A percentile compares a stretch with the other conserved stretches of the same genome.
These are phyloP conservation scores for Blastomyces gilchristii DNA, from an alignment of 2,329 filamentous ascomycete species.

Conservation along the genomic window DNA sequence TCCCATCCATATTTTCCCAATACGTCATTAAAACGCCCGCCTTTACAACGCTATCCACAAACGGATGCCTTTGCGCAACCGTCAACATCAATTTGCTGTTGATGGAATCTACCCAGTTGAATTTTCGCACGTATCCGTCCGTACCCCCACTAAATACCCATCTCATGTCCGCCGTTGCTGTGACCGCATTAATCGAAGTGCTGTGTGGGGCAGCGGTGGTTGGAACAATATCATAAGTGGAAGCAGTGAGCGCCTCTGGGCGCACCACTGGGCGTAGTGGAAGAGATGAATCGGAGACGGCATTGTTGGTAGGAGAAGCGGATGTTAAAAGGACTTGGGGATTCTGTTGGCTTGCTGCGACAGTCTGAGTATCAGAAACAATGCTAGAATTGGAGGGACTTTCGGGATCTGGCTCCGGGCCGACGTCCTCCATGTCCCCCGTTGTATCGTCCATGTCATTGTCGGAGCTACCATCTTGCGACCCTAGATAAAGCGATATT, in stretches of 20 bases:
- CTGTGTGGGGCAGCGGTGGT: constrained; percentile 94
- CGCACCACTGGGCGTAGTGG: constrained; percentile 53
- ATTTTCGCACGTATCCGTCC: constrained; percentile 94
- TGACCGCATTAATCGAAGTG: constrained; percentile 87
- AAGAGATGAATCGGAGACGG: constrained; percentile 20
- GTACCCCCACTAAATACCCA: constrained; percentile 92
- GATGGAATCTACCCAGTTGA: constrained; percentile 87
- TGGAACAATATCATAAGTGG: constrained; percentile 86
- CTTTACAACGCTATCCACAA: constrained; percentile 94
- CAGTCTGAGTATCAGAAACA: constrained; percentile 19
- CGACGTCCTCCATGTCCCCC: constrained; percentile 32
- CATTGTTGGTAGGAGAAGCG: constrained; percentile 32
- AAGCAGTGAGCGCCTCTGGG: constrained; percentile 66
- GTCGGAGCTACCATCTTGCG: constrained; percentile 40
- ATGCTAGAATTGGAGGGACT: constrained; percentile 34
- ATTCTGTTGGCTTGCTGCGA: constrained; percentile 30
- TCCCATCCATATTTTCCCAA: constrained; percentile 91
- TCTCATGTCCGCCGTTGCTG: constrained; percentile 83
- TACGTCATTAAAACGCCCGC: constrained; percentile 90
- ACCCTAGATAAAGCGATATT: constrained; percentile 25
- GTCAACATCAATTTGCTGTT: constrained; percentile 91
- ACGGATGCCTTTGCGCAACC: constrained; percentile 89
- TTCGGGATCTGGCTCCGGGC: constrained; percentile 20
- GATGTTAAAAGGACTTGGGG: constrained; percentile 41
- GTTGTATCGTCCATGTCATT: constrained; percentile 40